Conservation (phyloP, 2,329 filamentous ascomycete genomes). For the Aschersonia sp. region DNA sequence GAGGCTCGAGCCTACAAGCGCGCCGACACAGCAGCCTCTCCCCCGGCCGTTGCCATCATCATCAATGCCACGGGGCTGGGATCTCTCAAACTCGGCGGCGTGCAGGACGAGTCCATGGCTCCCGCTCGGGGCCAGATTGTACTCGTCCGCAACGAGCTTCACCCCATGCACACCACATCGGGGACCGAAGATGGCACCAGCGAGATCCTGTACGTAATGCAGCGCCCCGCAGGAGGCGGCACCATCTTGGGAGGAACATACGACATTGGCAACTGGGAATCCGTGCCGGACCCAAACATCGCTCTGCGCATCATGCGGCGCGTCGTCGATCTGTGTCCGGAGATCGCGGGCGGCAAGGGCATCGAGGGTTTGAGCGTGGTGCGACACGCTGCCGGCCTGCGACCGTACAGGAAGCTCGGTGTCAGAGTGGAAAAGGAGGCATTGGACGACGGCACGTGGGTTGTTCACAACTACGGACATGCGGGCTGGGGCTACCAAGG, state of each 20-base stretch:
- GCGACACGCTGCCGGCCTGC: conserved; percentile 67
- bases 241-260: conserved; percentile 80
- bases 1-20: conserved; percentile 39
- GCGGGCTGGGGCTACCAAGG: conserved; percentile 63
- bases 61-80: conserved; percentile 78
- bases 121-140: conserved; percentile 76
- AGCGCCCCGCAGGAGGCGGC: conserved; percentile 62
- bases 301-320: conserved; percentile 74
- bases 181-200: conserved; percentile 59
- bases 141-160: conserved; percentile 64
- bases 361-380: conserved; percentile 62
- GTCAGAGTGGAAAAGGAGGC: conserved; percentile 52
- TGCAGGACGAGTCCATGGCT: conserved; percentile 57
- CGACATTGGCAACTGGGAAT: conserved; percentile 66
- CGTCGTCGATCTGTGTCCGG: conserved; percentile 48
- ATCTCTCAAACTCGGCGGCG: conserved; percentile 63
- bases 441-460: conserved; percentile 37
- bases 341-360: conserved; percentile 48
- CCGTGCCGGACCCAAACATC: conserved; percentile 63
- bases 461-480: conserved; percentile 76
- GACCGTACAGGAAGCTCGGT: conserved; percentile 60
- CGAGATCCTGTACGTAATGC: conserved; percentile 72
- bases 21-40: conserved; percentile 21
- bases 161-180: conserved; percentile 53
- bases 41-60: conserved; percentile 45